Base-by-base conservation (phyloP, 192 early-diverging fungal genomes). In the Phycomyces blakesleeanus region DNA sequence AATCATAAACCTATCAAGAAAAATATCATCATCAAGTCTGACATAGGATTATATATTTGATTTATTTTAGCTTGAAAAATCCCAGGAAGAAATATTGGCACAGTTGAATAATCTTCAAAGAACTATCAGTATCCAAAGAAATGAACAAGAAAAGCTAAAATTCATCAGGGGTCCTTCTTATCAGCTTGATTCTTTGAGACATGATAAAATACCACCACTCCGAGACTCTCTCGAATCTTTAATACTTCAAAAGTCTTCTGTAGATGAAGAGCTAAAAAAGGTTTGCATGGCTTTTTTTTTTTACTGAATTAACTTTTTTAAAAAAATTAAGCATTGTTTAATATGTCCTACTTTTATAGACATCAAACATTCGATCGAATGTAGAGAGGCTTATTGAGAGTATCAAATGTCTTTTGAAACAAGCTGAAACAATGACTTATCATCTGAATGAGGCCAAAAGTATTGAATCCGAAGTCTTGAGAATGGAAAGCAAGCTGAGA, bases 401-500 rank as follows among this genome's bases (percentile, higher is more conserved):
- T 2, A 14, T 60, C 7, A 44, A 60, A 6, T 44, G 6, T 22
- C 12, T 66, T 14, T 22, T 59, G n/a, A 57, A 52, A 12, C 27
- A 16, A 15, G 78, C 68, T 16, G 75, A 77, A 11, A 72, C 78
- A 7, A 60, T 81, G 5, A 57, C 53, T 38, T 54, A 61, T 21
- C 21, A 80, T 0, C 65, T 78, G 9, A 66, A 62, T 7, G 85
- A 84, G 38, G 57, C 79, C 2, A 64, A 49, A 16, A 49, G 34
- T 1, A 59, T 88, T 12, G 59, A 51, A 7, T 51, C 55, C 9
- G 86, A 88, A 22, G 74, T 92, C 20, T 63, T 63, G 24, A n/a
- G 57, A 0, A 22, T 89, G 39, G 68, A 83, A 39, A 61, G 64
- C 0, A 76, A 85, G 9, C 68, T 89, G 44, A 69, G 71, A 16